Evolutionary conservation across 73 alveolate genomes (phyloP), one percentile per base, ranked within the genome.

Genomic region (Diophrys sp.): DNA sequence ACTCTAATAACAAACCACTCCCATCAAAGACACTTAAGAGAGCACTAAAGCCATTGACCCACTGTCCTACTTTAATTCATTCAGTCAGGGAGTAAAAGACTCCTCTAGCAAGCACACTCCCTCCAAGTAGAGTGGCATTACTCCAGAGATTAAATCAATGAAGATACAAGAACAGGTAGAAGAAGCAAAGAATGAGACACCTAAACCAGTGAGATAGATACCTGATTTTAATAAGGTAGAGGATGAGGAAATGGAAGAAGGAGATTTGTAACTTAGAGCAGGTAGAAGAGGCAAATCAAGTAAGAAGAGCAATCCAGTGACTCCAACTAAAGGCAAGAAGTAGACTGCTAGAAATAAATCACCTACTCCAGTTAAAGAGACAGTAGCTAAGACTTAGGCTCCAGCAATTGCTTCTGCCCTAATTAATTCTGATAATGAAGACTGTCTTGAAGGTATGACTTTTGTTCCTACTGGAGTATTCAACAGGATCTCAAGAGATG

Each of bases 401-500:
- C 68, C 14, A 68, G 32, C 33, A 78, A 34, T 54, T 54, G 56
- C 1, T 44, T 30, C 33, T 24, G 14, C 33, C 73, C 44, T 53
- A 11, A 53, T 0, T 23, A 44, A 34, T 25, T 14, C 73, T 33
- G 81, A 73, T 2, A 55, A 5, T 1, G 56, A 26, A 28, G 72
- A 25, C 23, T 8, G 72, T 34, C 34, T 0, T 1, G 71, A 87
- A 2, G 98, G 96, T 29, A 82, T 79, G 76, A 97, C 98, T 29
- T 88, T 97, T 79, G 99, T 96, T 26, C 67, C 92, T 54, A 92
- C 98, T 11, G 99, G 99, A 1, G 92, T 83, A 56, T 91, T 94
- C 62, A 79, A 74, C 44, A 31, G 73, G 23, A 77, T 90, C 32
- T 71, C 94, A 33, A 73, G 98, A 31, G 89, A 87, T 0, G 44